Evolutionary conservation across 1,284 basidiomycete species (phyloP), one percentile per base, ranked within the genome.

Genomic region (Leccinum glutinopallens): DNA sequence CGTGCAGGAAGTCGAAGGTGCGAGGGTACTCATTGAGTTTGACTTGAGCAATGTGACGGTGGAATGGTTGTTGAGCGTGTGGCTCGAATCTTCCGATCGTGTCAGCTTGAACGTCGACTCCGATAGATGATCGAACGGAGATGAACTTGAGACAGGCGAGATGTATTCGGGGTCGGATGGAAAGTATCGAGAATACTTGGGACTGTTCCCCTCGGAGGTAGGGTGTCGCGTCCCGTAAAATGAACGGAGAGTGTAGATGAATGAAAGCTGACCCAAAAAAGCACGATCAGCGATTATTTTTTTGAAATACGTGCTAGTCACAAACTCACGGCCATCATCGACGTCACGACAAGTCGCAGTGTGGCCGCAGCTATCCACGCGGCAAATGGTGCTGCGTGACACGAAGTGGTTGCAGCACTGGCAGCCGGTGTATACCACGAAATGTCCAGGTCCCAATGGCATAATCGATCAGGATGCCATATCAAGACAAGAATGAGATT

Each of bases 391-490:
- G 78, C 73, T 2, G 79, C 73, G 15, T 71, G 66, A 60, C 82
- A 81, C 12, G 64, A 53, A 10, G 63, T 60, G 2, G 62, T 49
- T 25, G 64, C 54, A 15, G 80, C 77, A 17, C 66, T 61, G 22
- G 67, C 60, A 9, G 65, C 63, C 5, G 76, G 72, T 13, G 74
- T 70, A 7, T 85, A 81, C 89, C 89, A 91, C 4, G 86, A 75
- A 53, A 87, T 78, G 70, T 91, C 89, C 57, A 90, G 77, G 67
- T 88, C 87, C 77, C 87, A 79, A 53, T 77, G 72, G 68, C 89
- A 91, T 19, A 84, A 80, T 43, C 77, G 74, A n/a, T 66, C 70
- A 9, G 84, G 71, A 63, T 79, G 78, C 63, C 84, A 75, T 7
- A 81, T 61, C 58, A 81, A 78, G 58, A 87, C 77, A 39, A 90